Evolutionary conservation across 2,329 filamentous ascomycete genomes (phyloP).

Genomic region (Colletotrichum eremochloae): DNA sequence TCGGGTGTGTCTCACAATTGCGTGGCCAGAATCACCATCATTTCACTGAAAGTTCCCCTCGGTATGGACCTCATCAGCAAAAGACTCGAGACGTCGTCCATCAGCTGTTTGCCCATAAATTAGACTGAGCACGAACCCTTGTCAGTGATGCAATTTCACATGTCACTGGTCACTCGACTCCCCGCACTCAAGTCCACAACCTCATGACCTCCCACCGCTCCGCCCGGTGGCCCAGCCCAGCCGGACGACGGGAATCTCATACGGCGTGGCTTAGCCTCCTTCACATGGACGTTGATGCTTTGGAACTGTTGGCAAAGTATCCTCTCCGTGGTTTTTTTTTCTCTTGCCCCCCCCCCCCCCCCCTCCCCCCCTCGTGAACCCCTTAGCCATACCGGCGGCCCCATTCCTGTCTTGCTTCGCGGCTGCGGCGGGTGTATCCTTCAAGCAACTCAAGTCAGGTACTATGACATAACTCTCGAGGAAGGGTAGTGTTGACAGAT

Average conservation of each 20-base stretch:
- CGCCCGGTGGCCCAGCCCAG: background rate
- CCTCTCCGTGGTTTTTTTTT: background rate
- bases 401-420: background rate
- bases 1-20: background rate
- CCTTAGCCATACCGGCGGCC: background rate
- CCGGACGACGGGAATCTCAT: slow-evolving; percentile 23
- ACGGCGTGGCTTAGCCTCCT: slow-evolving; percentile 14
- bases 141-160: slow-evolving; percentile 13
- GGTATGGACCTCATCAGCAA: background rate
- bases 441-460: background rate
- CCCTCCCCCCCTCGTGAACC: background rate
- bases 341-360: too few relatives aligned
- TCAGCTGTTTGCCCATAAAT: background rate
- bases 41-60: background rate
- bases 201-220: slow-evolving; percentile 11
- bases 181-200: background rate
- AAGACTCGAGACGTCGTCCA: background rate
- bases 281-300: slow-evolving; percentile 7
- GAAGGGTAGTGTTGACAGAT: background rate
- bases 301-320: background rate
- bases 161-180: background rate
- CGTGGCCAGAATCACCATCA: background rate
- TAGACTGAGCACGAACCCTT: background rate
- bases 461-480: background rate
- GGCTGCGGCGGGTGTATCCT: background rate